Base-by-base conservation (phyloP, 2,329 filamentous ascomycete genomes). In the Beauveria australis region DNA sequence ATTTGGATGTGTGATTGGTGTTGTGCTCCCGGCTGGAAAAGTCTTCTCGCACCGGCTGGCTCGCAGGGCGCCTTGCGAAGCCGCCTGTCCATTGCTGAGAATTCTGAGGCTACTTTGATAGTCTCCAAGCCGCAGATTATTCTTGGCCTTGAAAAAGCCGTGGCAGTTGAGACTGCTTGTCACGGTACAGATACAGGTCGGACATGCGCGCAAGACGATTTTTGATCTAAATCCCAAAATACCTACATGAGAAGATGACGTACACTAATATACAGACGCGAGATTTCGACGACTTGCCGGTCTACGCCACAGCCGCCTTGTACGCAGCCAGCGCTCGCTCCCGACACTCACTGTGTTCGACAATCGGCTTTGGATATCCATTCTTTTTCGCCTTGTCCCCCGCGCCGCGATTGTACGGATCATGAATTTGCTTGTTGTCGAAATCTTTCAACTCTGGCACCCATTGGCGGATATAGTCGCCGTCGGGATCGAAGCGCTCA, bases 391-490 rank as follows among this genome's bases (percentile, higher is more conserved):
- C 89, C 64, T 81, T 72, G 10, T 74, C 73, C 1, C 72, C 81
- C 0, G 80, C 86, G 1, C 88, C 86, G 53, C 86, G 80, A 2
- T 77, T 82, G 71, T 92, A 93, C 1, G 92, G 92, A 65, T 92
- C 91, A 71, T 96, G 91, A 4, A 96, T 83, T 9, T 86, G 88
- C 64, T 85, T 87, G 0, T 83, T 86, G 66, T 82, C 70, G 3
- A 93, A 73, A 0, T 73, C 80, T 28, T 74, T 78, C 63, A 96
- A 75, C 74, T 96, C 92, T 0, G 86, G 86, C 9, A 96, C 79
- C 91, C 91, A 96, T 62, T 84, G 84, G 43, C 89, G 81, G 60
- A 96, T 95, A 70, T 93, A 96, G 18, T 85, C 83, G 0, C 91
- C 92, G 0, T 88, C 78, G 0, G 81, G 77, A 69, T 96, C 92